Evolutionary conservation across 495 filamentous ascomycete species (phyloP), one percentile per base, ranked within the genome.

Genomic region (Aspergillus ostianus): DNA sequence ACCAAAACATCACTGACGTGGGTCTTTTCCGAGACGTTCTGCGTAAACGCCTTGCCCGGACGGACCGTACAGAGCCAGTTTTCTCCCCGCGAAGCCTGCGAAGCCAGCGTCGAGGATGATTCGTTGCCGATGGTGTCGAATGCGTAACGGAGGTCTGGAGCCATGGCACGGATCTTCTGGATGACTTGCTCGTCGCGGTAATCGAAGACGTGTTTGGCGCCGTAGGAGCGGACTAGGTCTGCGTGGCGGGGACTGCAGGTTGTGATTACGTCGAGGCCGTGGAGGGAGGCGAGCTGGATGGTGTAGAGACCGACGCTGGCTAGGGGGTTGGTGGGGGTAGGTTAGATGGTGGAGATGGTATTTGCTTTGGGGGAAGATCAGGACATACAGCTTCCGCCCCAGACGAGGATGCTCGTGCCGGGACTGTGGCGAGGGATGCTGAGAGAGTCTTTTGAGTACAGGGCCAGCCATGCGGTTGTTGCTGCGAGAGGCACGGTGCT

Each of bases 161-260:
- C 58, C 0, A 41, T 60, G 8, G 45, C 46, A 8, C 8, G 29
- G 32, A 77, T 72, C 19, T 66, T 64, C 6, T 64, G 64, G 19
- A 59, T 56, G 13, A 70, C 60, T 2, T 55, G 6, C 15, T 53
- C 47, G 29, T 72, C 65, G 0, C 69, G 68, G 66, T 86, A 87
- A 71, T 87, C 82, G 63, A 82, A 85, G 6, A 80, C 78, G 29
- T 71, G 61, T 6, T 67, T 65, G 0, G 82, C 84, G 1, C 85
- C 85, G 10, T 70, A 72, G 1, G 60, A 67, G 15, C 71, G 72
- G 23, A 80, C 77, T 3, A 86, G 69, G 4, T 78, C 66, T 46
- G 77, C 74, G 66, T 86, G 82, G 6, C 65, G 59, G 0, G 79
- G 76, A 1, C 80, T 83, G 64, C 83, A 83, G 2, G 82, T 84